Evolutionary conservation across 176 grass and related monocot genomes (phyloP).

Genomic region (Zea luxurians): DNA sequence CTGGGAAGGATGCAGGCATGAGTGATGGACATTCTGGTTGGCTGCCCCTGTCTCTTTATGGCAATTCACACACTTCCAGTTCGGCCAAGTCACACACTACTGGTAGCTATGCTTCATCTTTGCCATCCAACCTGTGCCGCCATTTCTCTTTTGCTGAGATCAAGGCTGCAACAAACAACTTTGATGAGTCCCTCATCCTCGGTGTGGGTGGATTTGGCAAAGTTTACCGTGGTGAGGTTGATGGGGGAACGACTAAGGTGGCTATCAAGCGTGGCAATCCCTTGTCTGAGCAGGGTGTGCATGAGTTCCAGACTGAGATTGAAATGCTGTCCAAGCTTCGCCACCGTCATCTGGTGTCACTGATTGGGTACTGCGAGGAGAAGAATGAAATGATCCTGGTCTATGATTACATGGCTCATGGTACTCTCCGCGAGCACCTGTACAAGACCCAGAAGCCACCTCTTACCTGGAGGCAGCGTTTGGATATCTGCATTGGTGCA

Average conservation of each 20-base stretch:
- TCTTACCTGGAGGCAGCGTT: constrained; percentile 80
- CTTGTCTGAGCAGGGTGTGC: constrained; percentile 84
- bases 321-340: constrained; percentile 94
- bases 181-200: constrained; percentile 78
- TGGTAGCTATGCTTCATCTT: constrained; percentile 72
- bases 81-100: constrained; percentile 76
- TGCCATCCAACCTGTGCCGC: constrained; percentile 88
- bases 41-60: constrained; percentile 72
- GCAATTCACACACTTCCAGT: constrained; percentile 68
- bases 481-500: constrained; percentile 94
- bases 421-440: constrained; percentile 90
- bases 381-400: constrained; percentile 93
- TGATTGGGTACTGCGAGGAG: constrained; percentile 90
- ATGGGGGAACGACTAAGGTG: constrained; percentile 78
- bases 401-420: constrained; percentile 92
- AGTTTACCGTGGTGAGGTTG: constrained; percentile 76
- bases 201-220: constrained; percentile 92
- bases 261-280: constrained; percentile 93
- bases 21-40: constrained; percentile 83
- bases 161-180: constrained; percentile 79
- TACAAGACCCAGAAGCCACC: constrained; percentile 94
- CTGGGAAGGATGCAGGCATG: constrained; percentile 58
- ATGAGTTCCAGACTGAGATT: constrained; percentile 94
- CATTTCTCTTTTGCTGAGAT: constrained; percentile 91
- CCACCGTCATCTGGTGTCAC: constrained; percentile 82